These are phyloP conservation scores for Pisolithus sp. DNA, from an alignment of 768 basidiomycete genomes.

Conservation along the genomic window DNA sequence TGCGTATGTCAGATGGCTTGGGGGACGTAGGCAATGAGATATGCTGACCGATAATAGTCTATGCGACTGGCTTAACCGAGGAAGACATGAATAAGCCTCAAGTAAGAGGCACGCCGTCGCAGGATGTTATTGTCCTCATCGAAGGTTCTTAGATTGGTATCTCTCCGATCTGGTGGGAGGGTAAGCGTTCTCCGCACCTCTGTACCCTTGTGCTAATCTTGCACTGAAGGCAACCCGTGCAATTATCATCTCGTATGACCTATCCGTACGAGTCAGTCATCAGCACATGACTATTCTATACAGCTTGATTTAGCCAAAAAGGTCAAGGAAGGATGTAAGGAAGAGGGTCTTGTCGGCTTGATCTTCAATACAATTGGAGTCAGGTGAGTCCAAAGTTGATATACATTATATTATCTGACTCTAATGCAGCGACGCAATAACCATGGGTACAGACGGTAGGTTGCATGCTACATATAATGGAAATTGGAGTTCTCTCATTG, in stretches of 20 bases:
- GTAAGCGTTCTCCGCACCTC: constrained; percentile 28
- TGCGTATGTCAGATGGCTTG: constrained; percentile 49
- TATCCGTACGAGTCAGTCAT: neutral
- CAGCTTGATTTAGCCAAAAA: constrained; percentile 75
- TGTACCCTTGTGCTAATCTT: neutral
- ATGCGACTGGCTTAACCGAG: constrained; percentile 70
- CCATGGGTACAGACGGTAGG: constrained; percentile 83
- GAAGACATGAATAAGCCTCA: constrained; percentile 83
- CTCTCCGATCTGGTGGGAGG: constrained; percentile 90
- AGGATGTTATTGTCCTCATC: constrained; percentile 1
- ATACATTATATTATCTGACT: neutral
- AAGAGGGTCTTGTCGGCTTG: constrained; percentile 75
- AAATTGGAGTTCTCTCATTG: neutral
- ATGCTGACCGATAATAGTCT: constrained; percentile 35
- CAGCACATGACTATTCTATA: constrained; percentile 1
- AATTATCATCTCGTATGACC: constrained; percentile 67
- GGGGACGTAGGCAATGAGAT: neutral
- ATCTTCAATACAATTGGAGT: constrained; percentile 84
- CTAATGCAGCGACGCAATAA: constrained; percentile 66
- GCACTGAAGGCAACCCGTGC: constrained; percentile 70
- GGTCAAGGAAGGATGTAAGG: constrained; percentile 77
- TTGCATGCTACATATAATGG: neutral
- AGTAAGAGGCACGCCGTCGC: constrained; percentile 30
- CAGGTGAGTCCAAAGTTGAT: constrained; percentile 39
- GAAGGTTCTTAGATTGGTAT: constrained; percentile 62